phyloP scores from a whole-genome alignment of 1,139 yeast genomes.

The Wickerhamomyces sp. region DNA sequence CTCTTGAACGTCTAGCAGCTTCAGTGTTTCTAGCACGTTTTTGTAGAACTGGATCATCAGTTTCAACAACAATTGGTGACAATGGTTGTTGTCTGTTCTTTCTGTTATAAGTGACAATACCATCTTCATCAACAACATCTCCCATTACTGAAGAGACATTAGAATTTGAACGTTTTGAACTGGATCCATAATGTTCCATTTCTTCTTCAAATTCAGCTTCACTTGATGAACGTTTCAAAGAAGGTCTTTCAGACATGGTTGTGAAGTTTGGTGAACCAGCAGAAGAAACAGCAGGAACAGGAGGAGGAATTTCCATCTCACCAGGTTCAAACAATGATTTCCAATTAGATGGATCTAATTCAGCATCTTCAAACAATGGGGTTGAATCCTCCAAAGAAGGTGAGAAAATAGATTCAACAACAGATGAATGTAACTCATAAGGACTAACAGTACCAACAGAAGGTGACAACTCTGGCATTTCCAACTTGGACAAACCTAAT shows the following conservation, averaged over 20 bases:
- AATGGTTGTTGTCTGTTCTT: slow-evolving; percentile 58
- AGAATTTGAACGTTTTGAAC: slow-evolving; percentile 6
- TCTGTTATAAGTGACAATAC: slow-evolving; percentile 59
- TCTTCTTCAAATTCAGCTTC: slow-evolving; percentile 15
- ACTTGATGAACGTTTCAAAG: slow-evolving; percentile 20
- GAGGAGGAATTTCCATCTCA: slow-evolving; percentile 20
- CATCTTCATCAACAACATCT: slow-evolving; percentile 47
- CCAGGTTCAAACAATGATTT: slow-evolving; percentile 46
- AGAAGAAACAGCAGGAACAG: not conserved
- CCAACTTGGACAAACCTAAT: slow-evolving; percentile 19
- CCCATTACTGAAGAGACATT: not conserved
- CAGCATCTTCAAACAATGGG: slow-evolving; percentile 61
- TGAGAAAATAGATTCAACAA: slow-evolving; percentile 57
- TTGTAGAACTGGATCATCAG: slow-evolving; percentile 60
- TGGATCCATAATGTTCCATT: not conserved
- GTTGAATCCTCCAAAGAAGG: slow-evolving; percentile 44
- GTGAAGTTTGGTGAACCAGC: slow-evolving; percentile 9
- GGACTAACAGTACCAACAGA: slow-evolving; percentile 34
- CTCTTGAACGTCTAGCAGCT: slow-evolving; percentile 94
- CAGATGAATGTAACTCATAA: slow-evolving; percentile 50
- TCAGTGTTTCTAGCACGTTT: slow-evolving; percentile 95
- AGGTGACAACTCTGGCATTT: slow-evolving; percentile 21
- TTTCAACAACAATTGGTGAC: slow-evolving; percentile 58
- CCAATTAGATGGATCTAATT: slow-evolving; percentile 52
- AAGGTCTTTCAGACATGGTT: slow-evolving; percentile 1